Percentiles rank a stretch among this genome's conserved stretches.
phyloP scores from a whole-genome alignment of 345 rosid genomes.

The Populus davidiana region DNA sequence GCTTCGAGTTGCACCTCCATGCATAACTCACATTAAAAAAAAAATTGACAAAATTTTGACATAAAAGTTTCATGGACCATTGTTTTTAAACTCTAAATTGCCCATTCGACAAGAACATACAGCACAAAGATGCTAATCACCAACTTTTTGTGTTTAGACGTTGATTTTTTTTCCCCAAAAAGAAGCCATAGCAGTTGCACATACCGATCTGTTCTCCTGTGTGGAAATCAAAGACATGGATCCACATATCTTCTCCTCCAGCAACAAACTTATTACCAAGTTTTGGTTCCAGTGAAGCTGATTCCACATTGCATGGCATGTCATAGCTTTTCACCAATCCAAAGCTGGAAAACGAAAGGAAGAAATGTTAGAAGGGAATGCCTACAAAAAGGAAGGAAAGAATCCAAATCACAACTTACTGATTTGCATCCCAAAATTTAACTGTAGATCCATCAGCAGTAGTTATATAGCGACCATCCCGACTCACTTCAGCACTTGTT shows the following conservation, averaged over 20 bases:
- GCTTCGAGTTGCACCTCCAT: not conserved
- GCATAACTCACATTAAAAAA: not conserved
- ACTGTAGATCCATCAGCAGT: slow-evolving; percentile 91
- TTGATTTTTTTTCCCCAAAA: not conserved
- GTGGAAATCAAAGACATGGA: slow-evolving; percentile 68
- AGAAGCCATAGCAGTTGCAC: slow-evolving; percentile 3
- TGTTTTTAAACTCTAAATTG: not conserved
- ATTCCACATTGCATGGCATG: slow-evolving; percentile 82
- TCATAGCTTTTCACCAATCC: slow-evolving; percentile 83
- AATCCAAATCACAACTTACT: slow-evolving; percentile 49
- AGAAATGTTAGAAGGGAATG: slow-evolving; percentile 5
- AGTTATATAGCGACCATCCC: slow-evolving; percentile 85
- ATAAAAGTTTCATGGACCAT: not conserved
- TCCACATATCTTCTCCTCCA: slow-evolving; percentile 96
- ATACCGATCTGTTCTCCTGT: slow-evolving; percentile 75
- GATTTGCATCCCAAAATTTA: slow-evolving; percentile 97
- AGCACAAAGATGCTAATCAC: not conserved
- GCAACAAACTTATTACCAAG: slow-evolving; percentile 77
- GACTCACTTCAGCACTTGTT: slow-evolving; percentile 95
- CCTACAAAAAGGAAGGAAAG: not conserved
- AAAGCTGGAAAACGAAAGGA: slow-evolving; percentile 45
- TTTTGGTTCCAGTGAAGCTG: slow-evolving; percentile 80
- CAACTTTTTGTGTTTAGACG: not conserved
- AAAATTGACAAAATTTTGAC: too few species aligned
- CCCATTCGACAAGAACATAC: not conserved